Conservation (phyloP, 179 eudicot species). For the Beta macrorhiza region DNA sequence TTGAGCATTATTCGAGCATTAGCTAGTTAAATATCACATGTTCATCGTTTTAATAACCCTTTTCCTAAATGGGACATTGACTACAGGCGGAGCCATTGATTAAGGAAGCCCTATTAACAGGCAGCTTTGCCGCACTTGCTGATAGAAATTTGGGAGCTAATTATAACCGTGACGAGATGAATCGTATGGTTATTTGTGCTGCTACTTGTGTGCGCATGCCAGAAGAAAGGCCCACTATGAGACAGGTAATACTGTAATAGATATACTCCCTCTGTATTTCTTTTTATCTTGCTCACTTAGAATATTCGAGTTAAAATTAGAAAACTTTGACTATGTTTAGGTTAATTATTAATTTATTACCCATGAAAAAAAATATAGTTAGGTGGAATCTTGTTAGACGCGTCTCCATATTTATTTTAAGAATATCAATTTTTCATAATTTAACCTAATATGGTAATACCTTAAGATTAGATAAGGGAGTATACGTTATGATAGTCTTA, state of each 20-base stretch:
- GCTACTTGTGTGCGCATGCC: slow-evolving; percentile 6
- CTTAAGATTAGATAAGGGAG: too few relatives aligned
- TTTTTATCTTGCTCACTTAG: neutral
- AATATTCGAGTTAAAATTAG: neutral
- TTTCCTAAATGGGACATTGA: neutral
- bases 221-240: slow-evolving; percentile 13
- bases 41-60: neutral
- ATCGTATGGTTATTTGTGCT: slow-evolving; percentile 13
- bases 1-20: too few relatives aligned
- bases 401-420: too few relatives aligned
- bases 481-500: too few relatives aligned
- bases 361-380: too few relatives aligned
- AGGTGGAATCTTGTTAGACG: too few relatives aligned
- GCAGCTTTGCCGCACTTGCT: neutral
- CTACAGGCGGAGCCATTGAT: slow-evolving; percentile 4
- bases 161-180: slow-evolving; percentile 3
- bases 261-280: too few relatives aligned
- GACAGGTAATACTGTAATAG: neutral
- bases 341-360: too few relatives aligned
- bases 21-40: too few relatives aligned
- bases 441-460: too few relatives aligned
- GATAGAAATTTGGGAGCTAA: neutral
- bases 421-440: too few relatives aligned
- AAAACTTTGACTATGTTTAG: too few relatives aligned
- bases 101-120: slow-evolving; percentile 4